Base-by-base conservation (phyloP, 2,329 filamentous ascomycete species). In the Dothideomycetidae sp. region DNA sequence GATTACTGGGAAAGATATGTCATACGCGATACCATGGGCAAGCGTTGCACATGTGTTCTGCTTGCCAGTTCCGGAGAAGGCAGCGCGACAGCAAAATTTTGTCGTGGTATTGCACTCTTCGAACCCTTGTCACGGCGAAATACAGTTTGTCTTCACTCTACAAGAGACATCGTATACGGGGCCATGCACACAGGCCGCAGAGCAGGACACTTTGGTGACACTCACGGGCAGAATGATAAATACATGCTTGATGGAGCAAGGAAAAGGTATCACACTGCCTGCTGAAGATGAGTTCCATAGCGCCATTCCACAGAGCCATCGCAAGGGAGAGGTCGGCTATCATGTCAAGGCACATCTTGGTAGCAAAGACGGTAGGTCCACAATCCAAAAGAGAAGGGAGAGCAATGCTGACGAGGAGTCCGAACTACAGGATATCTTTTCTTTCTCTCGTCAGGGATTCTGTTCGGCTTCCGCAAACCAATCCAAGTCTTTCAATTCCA, bases 401-500 rank as follows among this genome's bases (percentile, higher is more conserved):
- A 10, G 4, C 26, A 11, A 19, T 11, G 17, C 35, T 39, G 23
- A 44, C 23, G 10, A 4, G n/a, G n/a, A n/a, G n/a, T n/a, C n/a
- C n/a, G n/a, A n/a, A n/a, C n/a, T 5, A 1, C 41, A 74, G 72
- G 73, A 28, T 78, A 71, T 49, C 62, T 78, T 10, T 78, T 74
- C 59, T 68, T 78, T 52, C 64, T 76, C 9, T 62, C 68, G 13
- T 67, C 63, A 5, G 74, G 74, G 19, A 71, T 78, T 33, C 53
- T 78, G 29, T 78, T 71, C 49, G 73, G 69, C 29, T 78, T 75
- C 62, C 77, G 76, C 50, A 78, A 78, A 48, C 74, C 74, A 0
- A 58, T 78, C 15, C 53, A 68, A 5, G 77, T 72, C 57, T 75
- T 77, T 50, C 64, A 71, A 5, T 75, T 78, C 42, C 64, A 67